These are phyloP conservation scores for Globisporangium nodosum DNA, from an alignment of 352 stramenopile genomes.

Conservation along the genomic window DNA sequence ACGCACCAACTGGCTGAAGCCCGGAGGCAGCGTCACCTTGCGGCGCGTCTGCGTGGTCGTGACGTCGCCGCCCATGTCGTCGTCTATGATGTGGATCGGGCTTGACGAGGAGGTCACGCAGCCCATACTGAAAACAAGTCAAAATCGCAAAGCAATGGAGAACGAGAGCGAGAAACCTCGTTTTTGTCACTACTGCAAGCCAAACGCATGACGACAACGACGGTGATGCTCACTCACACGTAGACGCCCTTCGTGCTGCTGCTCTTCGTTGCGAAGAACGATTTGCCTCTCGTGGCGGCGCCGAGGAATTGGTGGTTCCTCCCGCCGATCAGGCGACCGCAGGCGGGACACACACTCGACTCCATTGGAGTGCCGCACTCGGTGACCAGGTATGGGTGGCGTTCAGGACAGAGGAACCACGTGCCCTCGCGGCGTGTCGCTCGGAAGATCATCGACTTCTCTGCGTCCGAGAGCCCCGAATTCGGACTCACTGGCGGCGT, in stretches of 20 bases:
- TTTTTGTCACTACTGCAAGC: background rate
- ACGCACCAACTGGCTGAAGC: slow-evolving; percentile 88
- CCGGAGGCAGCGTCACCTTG: slow-evolving; percentile 80
- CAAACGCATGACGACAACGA: background rate
- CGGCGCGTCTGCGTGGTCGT: slow-evolving; percentile 62
- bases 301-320: slow-evolving; percentile 11
- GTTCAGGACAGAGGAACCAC: slow-evolving; percentile 23
- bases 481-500: slow-evolving; percentile 10
- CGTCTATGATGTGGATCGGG: background rate
- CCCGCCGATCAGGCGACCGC: slow-evolving; percentile 21
- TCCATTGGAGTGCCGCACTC: slow-evolving; percentile 23
- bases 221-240: background rate
- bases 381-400: slow-evolving; percentile 29
- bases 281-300: slow-evolving; percentile 5
- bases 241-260: background rate
- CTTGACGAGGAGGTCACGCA: background rate
- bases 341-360: slow-evolving; percentile 15
- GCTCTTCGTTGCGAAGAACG: slow-evolving; percentile 14
- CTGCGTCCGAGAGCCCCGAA: slow-evolving; percentile 19
- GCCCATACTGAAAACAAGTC: background rate
- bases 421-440: slow-evolving; percentile 9
- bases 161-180: background rate
- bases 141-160: background rate
- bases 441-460: slow-evolving; percentile 25
- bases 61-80: slow-evolving; percentile 41